Percentiles rank a stretch among this genome's conserved stretches.
These are phyloP conservation scores for Rhynchospora pubera DNA, from an alignment of 176 grass and related monocot species.

Conservation along the genomic window DNA sequence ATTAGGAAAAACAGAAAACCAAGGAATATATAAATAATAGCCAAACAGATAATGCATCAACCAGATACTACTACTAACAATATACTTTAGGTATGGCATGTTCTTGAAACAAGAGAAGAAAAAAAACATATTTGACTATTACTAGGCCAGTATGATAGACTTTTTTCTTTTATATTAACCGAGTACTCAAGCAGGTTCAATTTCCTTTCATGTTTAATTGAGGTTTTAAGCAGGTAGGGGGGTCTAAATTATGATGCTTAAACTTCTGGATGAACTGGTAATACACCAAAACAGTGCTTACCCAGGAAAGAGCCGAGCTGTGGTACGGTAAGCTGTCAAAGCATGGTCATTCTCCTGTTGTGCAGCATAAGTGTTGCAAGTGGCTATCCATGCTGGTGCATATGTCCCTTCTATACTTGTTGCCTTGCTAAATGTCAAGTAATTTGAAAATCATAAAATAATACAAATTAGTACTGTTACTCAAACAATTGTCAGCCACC, in stretches of 20 bases:
- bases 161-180: neutral
- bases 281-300: slow-evolving; percentile 18
- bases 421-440: slow-evolving; percentile 64
- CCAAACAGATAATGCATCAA: neutral
- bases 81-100: neutral
- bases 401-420: slow-evolving; percentile 82
- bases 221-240: neutral
- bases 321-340: slow-evolving; percentile 85
- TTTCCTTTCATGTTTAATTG: neutral
- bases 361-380: slow-evolving; percentile 85
- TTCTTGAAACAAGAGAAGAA: neutral
- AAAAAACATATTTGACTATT: neutral
- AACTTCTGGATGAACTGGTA: neutral
- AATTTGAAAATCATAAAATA: neutral
- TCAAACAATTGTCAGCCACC: neutral
- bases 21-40: neutral
- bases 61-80: neutral
- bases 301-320: slow-evolving; percentile 95
- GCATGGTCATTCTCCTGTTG: slow-evolving; percentile 94
- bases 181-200: neutral
- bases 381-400: slow-evolving; percentile 91
- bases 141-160: neutral
- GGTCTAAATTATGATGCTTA: neutral
- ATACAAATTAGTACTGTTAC: neutral
- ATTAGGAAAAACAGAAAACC: neutral